Base-by-base conservation (phyloP, 257 asterid genomes). In the Galeopsis tetrahit region DNA sequence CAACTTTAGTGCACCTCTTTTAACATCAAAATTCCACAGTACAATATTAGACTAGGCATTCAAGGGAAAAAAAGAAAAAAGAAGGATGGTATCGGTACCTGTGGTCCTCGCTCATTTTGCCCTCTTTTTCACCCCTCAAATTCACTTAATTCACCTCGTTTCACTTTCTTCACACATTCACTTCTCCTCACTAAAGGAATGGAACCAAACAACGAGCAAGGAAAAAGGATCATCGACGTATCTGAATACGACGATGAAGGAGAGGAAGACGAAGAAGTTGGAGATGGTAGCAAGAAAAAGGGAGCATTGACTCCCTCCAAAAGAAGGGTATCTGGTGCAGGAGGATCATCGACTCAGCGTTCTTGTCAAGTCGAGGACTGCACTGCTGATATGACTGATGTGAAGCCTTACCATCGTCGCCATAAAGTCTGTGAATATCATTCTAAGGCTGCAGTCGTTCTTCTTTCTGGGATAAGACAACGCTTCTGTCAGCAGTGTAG, bases 401-500 rank as follows among this genome's bases (percentile, higher is more conserved):
- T 88, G 69, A 90, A 86, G 82, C 83, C 83, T 21, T 93, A 93
- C 78, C 89, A 93, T 71, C 96, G 96, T 15, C 90, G 97, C 63
- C 98, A 93, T 77, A 93, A 85, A 81, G 98, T 89, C 51, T 93
- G 98, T 52, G 92, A 83, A 64, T 77, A 78, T 63, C 98, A 93
- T 76, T 85, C 97, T 66, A 93, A 93, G 86, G 92, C 97, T 46
- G 80, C 88, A 0, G 85, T 79, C 9, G 96, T 90, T 59, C 75
- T 84, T 69, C 80, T 85, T 64, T 66, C 84, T 1, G 97, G 86
- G 74, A 21, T 53, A 48, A 85, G 80, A 57, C 88, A 93, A 69
- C 91, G 98, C 13, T 93, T 93, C 92, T 93, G 97, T 77, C 98
- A 93, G 89, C 98, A 93, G 90, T 93, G 98, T 82, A 93, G 97